phyloP scores from a whole-genome alignment of 371 early-diverging fungal species.

The Haplosporangium sp. region DNA sequence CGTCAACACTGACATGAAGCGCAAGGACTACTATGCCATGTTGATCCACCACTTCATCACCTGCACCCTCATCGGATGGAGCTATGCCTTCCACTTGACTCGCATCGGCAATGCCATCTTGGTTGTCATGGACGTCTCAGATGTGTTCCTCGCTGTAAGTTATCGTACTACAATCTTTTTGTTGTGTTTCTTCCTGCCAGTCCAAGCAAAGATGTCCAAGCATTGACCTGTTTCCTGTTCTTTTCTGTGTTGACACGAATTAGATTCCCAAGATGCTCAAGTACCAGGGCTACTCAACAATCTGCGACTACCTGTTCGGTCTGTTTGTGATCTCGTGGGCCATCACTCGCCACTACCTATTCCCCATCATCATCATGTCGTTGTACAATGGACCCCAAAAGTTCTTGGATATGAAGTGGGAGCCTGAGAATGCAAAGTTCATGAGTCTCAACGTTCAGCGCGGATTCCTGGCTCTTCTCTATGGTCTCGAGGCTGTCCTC shows the following conservation, averaged over 20 bases:
- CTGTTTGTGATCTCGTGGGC: constrained; percentile 85
- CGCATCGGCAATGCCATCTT: constrained; percentile 85
- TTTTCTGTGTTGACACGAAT: constrained; percentile 23
- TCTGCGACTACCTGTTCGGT: constrained; percentile 81
- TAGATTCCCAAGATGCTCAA: constrained; percentile 77
- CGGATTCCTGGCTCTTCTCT: constrained; percentile 69
- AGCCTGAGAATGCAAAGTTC: constrained; percentile 69
- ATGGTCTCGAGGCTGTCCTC: constrained; percentile 73
- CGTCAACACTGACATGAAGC: constrained; percentile 78
- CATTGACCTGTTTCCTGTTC: constrained; percentile 1
- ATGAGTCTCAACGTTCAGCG: constrained; percentile 65
- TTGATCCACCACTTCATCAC: constrained; percentile 85
- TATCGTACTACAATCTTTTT: not conserved
- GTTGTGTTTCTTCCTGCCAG: not conserved
- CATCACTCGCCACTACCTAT: constrained; percentile 78
- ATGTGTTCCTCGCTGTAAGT: constrained; percentile 80
- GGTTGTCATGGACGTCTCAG: constrained; percentile 85
- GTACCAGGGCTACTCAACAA: constrained; percentile 68
- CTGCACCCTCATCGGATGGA: constrained; percentile 68
- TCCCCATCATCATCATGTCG: constrained; percentile 68
- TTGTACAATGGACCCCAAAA: constrained; percentile 60
- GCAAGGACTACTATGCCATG: constrained; percentile 86
- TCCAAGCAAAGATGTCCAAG: not conserved
- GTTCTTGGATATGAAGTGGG: constrained; percentile 72
- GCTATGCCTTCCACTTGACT: constrained; percentile 79